Conservation (phyloP, 176 grass and related monocot genomes). For the Thalia dealbata region DNA sequence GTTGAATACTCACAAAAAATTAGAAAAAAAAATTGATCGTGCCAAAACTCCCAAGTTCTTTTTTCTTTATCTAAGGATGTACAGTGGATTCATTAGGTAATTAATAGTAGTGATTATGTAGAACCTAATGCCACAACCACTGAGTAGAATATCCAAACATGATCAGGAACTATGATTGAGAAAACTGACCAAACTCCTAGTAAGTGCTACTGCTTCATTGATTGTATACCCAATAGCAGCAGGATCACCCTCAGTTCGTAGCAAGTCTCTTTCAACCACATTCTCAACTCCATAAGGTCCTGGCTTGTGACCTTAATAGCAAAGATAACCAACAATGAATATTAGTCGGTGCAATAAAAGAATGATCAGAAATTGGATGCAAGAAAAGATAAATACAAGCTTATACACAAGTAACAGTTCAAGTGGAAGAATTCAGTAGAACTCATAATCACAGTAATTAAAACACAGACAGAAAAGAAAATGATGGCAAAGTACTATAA, state of each 20-base stretch:
- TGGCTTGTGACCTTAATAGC: slow-evolving; percentile 40
- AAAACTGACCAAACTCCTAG: slow-evolving; percentile 80
- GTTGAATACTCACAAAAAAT: too few relatives aligned
- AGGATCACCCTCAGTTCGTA: slow-evolving; percentile 85
- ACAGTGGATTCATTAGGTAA: background rate
- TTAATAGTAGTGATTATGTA: too few relatives aligned
- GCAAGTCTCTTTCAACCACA: slow-evolving; percentile 72
- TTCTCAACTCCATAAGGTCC: slow-evolving; percentile 37
- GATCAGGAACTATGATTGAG: background rate
- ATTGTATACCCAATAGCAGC: slow-evolving; percentile 91
- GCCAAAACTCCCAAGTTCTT: background rate
- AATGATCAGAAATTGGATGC: background rate
- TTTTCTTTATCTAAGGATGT: background rate
- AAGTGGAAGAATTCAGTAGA: background rate
- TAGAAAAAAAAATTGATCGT: too few relatives aligned
- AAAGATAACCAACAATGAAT: slow-evolving; percentile 20
- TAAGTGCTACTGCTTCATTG: slow-evolving; percentile 74
- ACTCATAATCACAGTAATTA: background rate
- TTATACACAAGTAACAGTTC: background rate
- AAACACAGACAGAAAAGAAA: background rate
- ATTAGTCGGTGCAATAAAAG: background rate
- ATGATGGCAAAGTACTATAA: background rate
- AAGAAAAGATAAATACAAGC: background rate
- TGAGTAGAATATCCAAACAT: background rate
- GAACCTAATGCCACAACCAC: background rate